Conservation (phyloP, 108 stramenopile genomes). For the Nannochloropsis granulata region DNA sequence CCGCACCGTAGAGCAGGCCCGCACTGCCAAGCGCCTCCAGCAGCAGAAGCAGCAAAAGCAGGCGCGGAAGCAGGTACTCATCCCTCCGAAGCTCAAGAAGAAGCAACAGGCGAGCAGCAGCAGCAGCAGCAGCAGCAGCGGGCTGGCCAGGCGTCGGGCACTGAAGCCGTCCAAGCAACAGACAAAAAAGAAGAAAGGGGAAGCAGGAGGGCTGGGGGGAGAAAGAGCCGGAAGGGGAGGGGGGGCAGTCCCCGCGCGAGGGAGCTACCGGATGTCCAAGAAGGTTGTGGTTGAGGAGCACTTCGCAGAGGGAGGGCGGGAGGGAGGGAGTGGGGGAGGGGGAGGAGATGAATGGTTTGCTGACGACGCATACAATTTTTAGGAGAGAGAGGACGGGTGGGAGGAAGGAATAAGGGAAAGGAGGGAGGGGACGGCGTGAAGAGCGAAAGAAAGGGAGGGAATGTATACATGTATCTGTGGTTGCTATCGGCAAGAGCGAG, state of each 20-base stretch:
- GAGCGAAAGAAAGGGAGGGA: too few relatives aligned
- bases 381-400: background rate
- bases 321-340: background rate
- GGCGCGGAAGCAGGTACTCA: background rate
- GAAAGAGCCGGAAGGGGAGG: background rate
- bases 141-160: background rate
- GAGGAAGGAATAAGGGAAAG: background rate
- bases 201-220: background rate
- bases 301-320: background rate
- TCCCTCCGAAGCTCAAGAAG: background rate
- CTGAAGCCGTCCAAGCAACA: background rate
- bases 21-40: background rate
- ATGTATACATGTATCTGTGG: too few relatives aligned
- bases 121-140: too few relatives aligned
- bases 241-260: background rate
- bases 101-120: too few relatives aligned
- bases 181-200: background rate
- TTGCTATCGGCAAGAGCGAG: too few relatives aligned
- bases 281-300: too few relatives aligned
- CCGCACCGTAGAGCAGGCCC: background rate
- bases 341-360: too few relatives aligned
- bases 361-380: background rate
- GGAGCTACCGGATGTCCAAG: too few relatives aligned
- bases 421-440: background rate
- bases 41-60: background rate